Conservation (phyloP, 2,329 filamentous ascomycete species). For the Penicillium sp. region DNA sequence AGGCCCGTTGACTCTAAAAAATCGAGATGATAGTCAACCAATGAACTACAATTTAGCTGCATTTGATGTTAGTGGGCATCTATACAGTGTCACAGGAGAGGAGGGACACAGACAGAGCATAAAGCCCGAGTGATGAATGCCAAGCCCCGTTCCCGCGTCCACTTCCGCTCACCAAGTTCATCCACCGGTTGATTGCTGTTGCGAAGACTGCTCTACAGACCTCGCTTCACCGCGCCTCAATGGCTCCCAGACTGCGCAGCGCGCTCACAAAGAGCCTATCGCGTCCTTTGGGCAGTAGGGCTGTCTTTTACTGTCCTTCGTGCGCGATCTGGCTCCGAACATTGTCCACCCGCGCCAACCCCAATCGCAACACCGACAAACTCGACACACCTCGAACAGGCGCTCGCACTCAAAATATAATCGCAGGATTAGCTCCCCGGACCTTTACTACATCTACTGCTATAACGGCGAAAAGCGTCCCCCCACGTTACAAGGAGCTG, state of each 20-base stretch:
- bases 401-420: slow-evolving; percentile 8
- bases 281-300: slow-evolving; percentile 25
- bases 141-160: slow-evolving; percentile 24
- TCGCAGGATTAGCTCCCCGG: slow-evolving; percentile 16
- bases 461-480: slow-evolving; percentile 56
- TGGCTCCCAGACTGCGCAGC: slow-evolving; percentile 42
- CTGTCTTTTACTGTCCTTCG: slow-evolving; percentile 42
- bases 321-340: slow-evolving; percentile 40
- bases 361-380: slow-evolving; percentile 14
- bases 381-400: slow-evolving; percentile 13
- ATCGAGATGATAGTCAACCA: not conserved
- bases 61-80: too few species aligned
- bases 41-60: not conserved
- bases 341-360: slow-evolving; percentile 30
- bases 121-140: slow-evolving; percentile 8
- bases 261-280: slow-evolving; percentile 37
- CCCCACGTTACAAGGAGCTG: slow-evolving; percentile 52
- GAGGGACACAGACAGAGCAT: not conserved
- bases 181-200: slow-evolving; percentile 4
- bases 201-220: slow-evolving; percentile 1
- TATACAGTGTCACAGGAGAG: too few species aligned
- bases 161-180: slow-evolving; percentile 17
- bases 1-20: not conserved
- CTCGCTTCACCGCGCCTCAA: slow-evolving; percentile 22
- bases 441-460: slow-evolving; percentile 53